phyloP scores from a whole-genome alignment of 2,329 filamentous ascomycete genomes.

The Magnaporthiopsis poae region DNA sequence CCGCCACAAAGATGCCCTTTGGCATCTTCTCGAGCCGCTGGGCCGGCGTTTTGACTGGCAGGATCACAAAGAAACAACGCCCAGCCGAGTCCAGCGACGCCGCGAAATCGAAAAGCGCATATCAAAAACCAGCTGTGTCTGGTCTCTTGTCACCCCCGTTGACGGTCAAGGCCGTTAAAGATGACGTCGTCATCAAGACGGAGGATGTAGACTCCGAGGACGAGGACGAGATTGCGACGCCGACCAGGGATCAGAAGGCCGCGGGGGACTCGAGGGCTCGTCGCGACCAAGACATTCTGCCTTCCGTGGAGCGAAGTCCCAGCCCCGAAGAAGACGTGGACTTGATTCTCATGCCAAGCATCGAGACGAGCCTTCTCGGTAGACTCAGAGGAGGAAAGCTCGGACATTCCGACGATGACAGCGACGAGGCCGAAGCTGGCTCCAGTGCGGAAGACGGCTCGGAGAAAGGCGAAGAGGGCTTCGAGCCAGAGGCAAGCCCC shows the following conservation, averaged over 20 bases:
- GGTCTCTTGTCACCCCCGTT: not conserved
- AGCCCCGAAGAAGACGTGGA: not conserved
- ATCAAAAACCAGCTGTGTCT: too few relatives aligned
- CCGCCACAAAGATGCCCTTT: not conserved
- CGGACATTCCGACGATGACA: not conserved
- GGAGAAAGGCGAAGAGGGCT: not conserved
- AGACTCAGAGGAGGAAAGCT: slow-evolving; percentile 1
- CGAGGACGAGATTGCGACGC: not conserved
- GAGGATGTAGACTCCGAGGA: not conserved
- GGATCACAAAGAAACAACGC: not conserved
- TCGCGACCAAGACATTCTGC: not conserved
- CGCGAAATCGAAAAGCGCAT: not conserved
- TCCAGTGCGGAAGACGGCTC: not conserved
- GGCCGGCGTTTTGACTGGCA: slow-evolving; percentile 2
- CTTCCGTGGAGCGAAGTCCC: slow-evolving; percentile 1
- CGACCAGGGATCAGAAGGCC: not conserved
- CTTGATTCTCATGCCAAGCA: not conserved
- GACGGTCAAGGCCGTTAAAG: not conserved
- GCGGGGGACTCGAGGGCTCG: slow-evolving; percentile 1
- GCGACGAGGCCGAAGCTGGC: not conserved
- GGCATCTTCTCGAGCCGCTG: not conserved
- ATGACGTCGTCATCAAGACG: not conserved
- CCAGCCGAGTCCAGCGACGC: not conserved
- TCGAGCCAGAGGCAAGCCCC: not conserved
- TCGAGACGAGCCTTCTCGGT: not conserved